phyloP scores from a whole-genome alignment of 2,329 filamentous ascomycete genomes.

The Epichloe scottii region DNA sequence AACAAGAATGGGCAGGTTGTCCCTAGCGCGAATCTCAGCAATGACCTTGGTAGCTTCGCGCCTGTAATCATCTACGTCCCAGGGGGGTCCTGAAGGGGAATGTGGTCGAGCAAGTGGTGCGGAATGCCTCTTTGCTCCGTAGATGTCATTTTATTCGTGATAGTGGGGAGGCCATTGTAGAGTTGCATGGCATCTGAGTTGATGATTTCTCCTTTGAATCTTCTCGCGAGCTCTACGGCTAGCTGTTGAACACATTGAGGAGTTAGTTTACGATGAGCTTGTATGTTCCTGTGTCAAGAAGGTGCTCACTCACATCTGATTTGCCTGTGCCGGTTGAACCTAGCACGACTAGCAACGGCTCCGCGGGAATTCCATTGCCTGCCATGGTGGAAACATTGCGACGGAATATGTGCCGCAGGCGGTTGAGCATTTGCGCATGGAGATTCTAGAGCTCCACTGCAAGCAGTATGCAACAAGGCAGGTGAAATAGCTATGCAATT shows the following conservation, averaged over 20 bases:
- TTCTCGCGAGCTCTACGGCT: conserved; percentile 73
- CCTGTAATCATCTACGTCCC: conserved; percentile 71
- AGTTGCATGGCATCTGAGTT: conserved; percentile 98
- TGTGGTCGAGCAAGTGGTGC: conserved; percentile 76
- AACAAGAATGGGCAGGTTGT: conserved; percentile 77
- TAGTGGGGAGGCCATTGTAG: conserved; percentile 81
- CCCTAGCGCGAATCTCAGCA: conserved; percentile 62
- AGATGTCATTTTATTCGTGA: conserved; percentile 80
- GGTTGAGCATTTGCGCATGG: conserved; percentile 15
- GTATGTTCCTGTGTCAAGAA: background rate
- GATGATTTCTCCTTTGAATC: conserved; percentile 84
- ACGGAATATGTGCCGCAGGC: conserved; percentile 13
- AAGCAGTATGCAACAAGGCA: too few species aligned
- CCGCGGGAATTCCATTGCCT: conserved; percentile 23
- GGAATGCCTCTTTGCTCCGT: conserved; percentile 68
- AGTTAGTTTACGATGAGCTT: background rate
- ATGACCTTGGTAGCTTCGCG: conserved; percentile 57
- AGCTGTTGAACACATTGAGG: conserved; percentile 40
- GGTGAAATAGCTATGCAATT: too few species aligned
- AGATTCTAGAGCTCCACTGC: background rate
- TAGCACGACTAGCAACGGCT: conserved; percentile 67
- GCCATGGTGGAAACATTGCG: conserved; percentile 30
- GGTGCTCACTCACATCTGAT: conserved; percentile 53
- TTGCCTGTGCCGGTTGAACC: conserved; percentile 91
- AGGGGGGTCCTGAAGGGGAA: conserved; percentile 68